A percentile compares a stretch with the other conserved stretches of the same genome.
Conservation (phyloP, 2,329 filamentous ascomycete species). For the Colletotrichum gloeosporioides region DNA sequence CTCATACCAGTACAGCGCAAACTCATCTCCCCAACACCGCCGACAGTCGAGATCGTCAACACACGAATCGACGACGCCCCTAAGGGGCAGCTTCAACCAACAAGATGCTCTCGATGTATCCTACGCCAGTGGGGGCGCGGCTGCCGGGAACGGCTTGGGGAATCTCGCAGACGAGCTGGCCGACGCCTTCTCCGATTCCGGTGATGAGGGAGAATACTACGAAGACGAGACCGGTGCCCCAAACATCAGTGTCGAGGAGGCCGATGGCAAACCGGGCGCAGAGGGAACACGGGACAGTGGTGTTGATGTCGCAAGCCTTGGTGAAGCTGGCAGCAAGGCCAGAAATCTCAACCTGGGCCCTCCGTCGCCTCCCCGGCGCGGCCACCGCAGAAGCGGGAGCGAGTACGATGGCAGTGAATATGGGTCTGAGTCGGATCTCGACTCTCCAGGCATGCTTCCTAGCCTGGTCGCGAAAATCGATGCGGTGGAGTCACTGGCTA, state of each 20-base stretch:
- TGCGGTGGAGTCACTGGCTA: constrained; percentile 72
- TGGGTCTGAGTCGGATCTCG: constrained; percentile 74
- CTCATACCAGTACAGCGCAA: constrained; percentile 40
- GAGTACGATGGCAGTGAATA: constrained; percentile 78
- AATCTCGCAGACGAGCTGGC: constrained; percentile 84
- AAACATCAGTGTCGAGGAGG: constrained; percentile 28
- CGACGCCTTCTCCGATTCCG: constrained; percentile 72
- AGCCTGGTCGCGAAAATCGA: constrained; percentile 74
- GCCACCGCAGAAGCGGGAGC: constrained; percentile 59
- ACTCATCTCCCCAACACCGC: constrained; percentile 50
- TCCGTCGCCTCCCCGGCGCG: constrained; percentile 46
- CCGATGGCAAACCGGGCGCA: constrained; percentile 25
- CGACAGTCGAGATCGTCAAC: constrained; percentile 57
- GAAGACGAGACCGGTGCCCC: constrained; percentile 29
- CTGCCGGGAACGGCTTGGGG: constrained; percentile 65
- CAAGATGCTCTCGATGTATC: constrained; percentile 53
- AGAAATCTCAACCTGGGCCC: constrained; percentile 49
- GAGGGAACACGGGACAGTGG: constrained; percentile 46
- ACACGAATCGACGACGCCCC: constrained; percentile 55
- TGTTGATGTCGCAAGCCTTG: constrained; percentile 40
- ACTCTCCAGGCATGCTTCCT: constrained; percentile 70
- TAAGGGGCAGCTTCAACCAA: constrained; percentile 54
- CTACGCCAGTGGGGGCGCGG: constrained; percentile 48
- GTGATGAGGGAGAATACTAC: constrained; percentile 61
- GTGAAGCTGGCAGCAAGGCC: constrained; percentile 26